Evolutionary conservation across 805 yeast species (phyloP).

Genomic region (Sugiyamaella chiloensis): DNA sequence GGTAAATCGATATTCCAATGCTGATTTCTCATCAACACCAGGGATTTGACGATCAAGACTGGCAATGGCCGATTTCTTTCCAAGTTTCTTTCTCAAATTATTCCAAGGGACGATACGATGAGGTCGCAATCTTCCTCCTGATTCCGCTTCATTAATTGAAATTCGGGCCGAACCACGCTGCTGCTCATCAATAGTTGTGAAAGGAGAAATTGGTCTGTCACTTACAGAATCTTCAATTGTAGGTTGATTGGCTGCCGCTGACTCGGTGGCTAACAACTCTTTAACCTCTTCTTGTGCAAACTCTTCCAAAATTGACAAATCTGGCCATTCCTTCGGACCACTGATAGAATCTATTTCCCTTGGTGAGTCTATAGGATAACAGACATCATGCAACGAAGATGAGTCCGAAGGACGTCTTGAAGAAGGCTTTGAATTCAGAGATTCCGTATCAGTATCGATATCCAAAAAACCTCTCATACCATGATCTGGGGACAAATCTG

Average conservation of each 20-base stretch:
- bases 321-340: conserved; percentile 69
- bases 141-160: conserved; percentile 54
- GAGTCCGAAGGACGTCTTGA: conserved; percentile 55
- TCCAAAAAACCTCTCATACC: conserved; percentile 13
- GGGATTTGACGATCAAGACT: no score
- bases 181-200: conserved; percentile 6
- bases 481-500: not conserved
- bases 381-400: conserved; percentile 87
- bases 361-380: conserved; percentile 67
- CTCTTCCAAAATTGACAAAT: conserved; percentile 67
- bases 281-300: conserved; percentile 67
- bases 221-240: conserved; percentile 17
- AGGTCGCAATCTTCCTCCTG: conserved; percentile 68
- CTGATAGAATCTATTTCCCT: conserved; percentile 26
- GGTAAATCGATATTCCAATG: conserved; percentile 72
- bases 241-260: conserved; percentile 23
- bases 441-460: conserved; percentile 20
- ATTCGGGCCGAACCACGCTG: conserved; percentile 2
- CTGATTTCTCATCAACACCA: conserved; percentile 37
- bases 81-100: conserved; percentile 3
- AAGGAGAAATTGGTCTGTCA: conserved; percentile 16
- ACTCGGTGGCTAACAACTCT: conserved; percentile 35
- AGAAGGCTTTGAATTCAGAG: conserved; percentile 54
- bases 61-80: conserved; percentile 14
- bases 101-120: conserved; percentile 74